phyloP scores from a whole-genome alignment of 129 eudicot species.

The Dittrichia graveolens region DNA sequence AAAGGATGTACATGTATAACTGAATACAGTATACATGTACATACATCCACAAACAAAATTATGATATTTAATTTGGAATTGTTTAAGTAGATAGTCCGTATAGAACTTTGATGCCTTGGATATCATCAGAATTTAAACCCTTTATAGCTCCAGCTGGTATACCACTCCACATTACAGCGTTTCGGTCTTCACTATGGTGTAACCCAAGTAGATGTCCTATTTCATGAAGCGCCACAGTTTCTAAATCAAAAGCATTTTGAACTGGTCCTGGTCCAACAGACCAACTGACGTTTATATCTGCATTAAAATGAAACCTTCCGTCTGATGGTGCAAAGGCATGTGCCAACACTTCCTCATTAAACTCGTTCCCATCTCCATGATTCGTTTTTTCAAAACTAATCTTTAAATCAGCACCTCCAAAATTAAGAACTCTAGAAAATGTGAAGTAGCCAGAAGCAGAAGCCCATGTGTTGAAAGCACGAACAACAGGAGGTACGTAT shows the following conservation, averaged over 20 bases:
- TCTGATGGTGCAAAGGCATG: slow-evolving; percentile 19
- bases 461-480: slow-evolving; percentile 25
- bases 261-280: neutral
- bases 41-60: no score
- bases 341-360: neutral
- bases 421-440: neutral
- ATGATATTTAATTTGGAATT: no score
- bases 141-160: neutral
- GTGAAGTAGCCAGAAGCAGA: slow-evolving; percentile 18
- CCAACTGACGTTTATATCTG: neutral
- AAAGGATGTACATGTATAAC: no score
- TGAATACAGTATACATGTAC: no score
- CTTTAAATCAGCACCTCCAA: slow-evolving; percentile 5
- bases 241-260: neutral
- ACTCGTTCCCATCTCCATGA: neutral
- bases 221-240: slow-evolving; percentile 18
- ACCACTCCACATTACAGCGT: slow-evolving; percentile 8
- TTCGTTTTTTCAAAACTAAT: neutral
- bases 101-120: slow-evolving; percentile 18
- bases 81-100: no score
- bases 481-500: slow-evolving; percentile 18
- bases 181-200: neutral
- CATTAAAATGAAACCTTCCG: slow-evolving; percentile 25
- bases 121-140: slow-evolving; percentile 11
- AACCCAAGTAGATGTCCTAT: slow-evolving; percentile 31